Base-by-base conservation (phyloP, 495 filamentous ascomycete genomes). In the Neurospora sp. region DNA sequence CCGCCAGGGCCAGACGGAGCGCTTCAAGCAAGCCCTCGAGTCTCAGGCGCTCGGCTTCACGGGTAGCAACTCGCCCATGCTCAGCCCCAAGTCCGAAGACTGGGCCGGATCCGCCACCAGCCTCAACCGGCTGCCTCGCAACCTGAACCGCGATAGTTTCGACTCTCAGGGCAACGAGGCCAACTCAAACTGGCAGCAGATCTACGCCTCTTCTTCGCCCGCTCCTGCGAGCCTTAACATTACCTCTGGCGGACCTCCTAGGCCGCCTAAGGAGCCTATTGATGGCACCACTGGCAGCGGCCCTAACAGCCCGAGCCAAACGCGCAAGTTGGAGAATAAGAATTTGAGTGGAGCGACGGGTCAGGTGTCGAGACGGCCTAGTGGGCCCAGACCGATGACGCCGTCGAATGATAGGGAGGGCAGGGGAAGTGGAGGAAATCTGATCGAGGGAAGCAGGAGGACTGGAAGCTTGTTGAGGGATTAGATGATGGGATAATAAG, bases 21-120 rank as follows among this genome's bases (percentile, higher is more conserved):
- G 92, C 38, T 94, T 94, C 80, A 92, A 95, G 79, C 90, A 88
- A 10, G 89, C 91, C 6, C 87, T 97, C 5, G 95, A 98, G 80
- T 89, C 87, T 7, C 89, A 94, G 78, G 95, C 94, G 11, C 88
- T 92, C 70, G 87, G 90, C 20, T 96, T 88, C 77, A 66, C 54
- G 27, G 54, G 54, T 14, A 14, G 54, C 7, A 88, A 87, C 39
- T 84, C 85, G 2, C 88, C 92, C 10, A 35, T 66, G 54, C 86
- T 87, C 77, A 91, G 91, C 37, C 93, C 92, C 2, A 87, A 85
- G 72, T 92, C 91, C 1, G 89, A 93, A 16, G 90, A 91, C 74
- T 97, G 92, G 91, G 90, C 86, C 70, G 89, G 90, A 60, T 87
- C 84, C 5, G 89, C 86, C 46, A 90, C 89, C 72, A 83, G 80